These are phyloP conservation scores for Amorphotheca resinae DNA, from an alignment of 495 filamentous ascomycete genomes.

Conservation along the genomic window DNA sequence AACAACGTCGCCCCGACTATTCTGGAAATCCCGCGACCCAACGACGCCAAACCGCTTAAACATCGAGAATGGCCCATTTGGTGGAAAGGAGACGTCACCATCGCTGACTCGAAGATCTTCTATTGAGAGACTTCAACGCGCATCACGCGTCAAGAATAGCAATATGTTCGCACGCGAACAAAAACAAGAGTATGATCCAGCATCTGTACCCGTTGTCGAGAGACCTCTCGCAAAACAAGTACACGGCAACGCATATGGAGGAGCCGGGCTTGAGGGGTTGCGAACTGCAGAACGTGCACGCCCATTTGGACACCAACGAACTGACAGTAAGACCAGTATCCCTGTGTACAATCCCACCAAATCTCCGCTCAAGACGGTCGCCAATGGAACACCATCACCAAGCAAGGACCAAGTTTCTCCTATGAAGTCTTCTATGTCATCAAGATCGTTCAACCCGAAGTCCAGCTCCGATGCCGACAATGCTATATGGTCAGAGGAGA, in stretches of 20 bases:
- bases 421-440: constrained; percentile 71
- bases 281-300: constrained; percentile 28
- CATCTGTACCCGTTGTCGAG: constrained; percentile 59
- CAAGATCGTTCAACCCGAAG: constrained; percentile 52
- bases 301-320: constrained; percentile 28
- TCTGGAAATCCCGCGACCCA: constrained; percentile 74
- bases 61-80: constrained; percentile 58
- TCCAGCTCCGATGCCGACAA: constrained; percentile 58
- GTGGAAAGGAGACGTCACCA: constrained; percentile 40
- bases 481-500: constrained; percentile 59
- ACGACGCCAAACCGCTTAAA: constrained; percentile 48
- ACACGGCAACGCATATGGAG: constrained; percentile 50
- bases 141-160: constrained; percentile 92
- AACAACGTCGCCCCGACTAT: constrained; percentile 61
- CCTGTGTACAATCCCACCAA: constrained; percentile 25
- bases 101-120: constrained; percentile 69
- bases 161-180: constrained; percentile 85
- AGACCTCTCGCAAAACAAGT: constrained; percentile 61
- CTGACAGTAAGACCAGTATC: constrained; percentile 37
- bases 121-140: constrained; percentile 84
- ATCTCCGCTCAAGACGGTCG: constrained; percentile 6
- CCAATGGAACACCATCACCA: constrained; percentile 41
- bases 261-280: constrained; percentile 32
- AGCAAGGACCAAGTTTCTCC: constrained; percentile 68
- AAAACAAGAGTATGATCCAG: constrained; percentile 80